These are phyloP conservation scores for Arthrobotrys iridis DNA, from an alignment of 2,329 filamentous ascomycete genomes.

Conservation along the genomic window DNA sequence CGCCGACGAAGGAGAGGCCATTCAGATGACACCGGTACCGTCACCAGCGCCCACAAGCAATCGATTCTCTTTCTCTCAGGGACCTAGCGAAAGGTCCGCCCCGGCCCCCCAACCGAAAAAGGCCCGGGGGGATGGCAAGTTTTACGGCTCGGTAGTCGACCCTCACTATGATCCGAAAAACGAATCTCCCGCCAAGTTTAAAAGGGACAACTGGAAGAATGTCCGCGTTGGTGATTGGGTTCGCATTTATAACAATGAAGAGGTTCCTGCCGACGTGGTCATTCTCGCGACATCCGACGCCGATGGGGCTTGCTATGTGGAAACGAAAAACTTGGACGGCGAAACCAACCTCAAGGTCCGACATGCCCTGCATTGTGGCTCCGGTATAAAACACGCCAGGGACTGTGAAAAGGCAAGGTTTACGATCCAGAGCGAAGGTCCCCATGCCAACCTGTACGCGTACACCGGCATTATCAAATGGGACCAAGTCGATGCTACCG, in stretches of 20 bases:
- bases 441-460: constrained; percentile 92
- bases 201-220: constrained; percentile 94
- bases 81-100: constrained; percentile 28
- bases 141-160: constrained; percentile 77
- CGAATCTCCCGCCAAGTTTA: constrained; percentile 76
- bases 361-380: constrained; percentile 85
- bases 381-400: constrained; percentile 82
- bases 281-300: constrained; percentile 91
- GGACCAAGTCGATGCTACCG: constrained; percentile 75
- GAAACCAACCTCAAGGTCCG: constrained; percentile 98
- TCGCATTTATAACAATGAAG: constrained; percentile 94
- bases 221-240: constrained; percentile 96
- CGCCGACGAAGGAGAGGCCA: constrained; percentile 69
- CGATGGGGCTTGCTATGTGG: constrained; percentile 94
- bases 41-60: constrained; percentile 74
- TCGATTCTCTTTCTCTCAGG: constrained; percentile 60
- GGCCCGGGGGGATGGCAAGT: constrained; percentile 44
- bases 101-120: constrained; percentile 54
- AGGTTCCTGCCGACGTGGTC: constrained; percentile 91
- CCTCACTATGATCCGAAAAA: constrained; percentile 67
- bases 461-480: constrained; percentile 91
- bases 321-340: constrained; percentile 97
- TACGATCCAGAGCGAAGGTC: constrained; percentile 84
- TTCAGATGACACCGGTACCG: constrained; percentile 94
- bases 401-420: constrained; percentile 94